Evolutionary conservation across 2,329 filamentous ascomycete species (phyloP).

Genomic region (Penicillium thymicola): DNA sequence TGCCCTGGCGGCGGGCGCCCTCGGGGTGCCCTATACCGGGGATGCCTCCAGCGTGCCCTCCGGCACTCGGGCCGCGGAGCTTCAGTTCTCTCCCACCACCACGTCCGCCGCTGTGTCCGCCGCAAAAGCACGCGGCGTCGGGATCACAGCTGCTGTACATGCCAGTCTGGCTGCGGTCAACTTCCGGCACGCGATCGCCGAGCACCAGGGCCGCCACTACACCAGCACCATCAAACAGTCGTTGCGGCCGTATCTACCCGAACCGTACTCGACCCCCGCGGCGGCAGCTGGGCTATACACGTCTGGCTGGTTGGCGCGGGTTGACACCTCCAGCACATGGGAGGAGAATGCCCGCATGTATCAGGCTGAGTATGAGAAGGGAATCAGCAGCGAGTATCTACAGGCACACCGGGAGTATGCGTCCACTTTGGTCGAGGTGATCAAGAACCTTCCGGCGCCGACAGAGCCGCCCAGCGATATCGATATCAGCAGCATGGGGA

Average conservation of each 20-base stretch:
- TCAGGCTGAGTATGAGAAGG: conserved; percentile 20
- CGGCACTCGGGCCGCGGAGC: conserved; percentile 15
- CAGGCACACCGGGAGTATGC: conserved; percentile 30
- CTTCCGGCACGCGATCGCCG: conserved; percentile 21
- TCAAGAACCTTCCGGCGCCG: conserved; percentile 19
- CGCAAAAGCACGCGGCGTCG: conserved; percentile 17
- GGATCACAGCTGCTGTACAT: conserved; percentile 31
- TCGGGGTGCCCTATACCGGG: conserved; percentile 23
- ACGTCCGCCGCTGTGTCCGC: conserved; percentile 20
- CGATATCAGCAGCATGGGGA: conserved; percentile 20
- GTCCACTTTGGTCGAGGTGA: conserved; percentile 18
- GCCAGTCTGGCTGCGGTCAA: conserved; percentile 30
- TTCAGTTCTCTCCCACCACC: conserved; percentile 14
- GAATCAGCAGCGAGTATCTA: conserved; percentile 21
- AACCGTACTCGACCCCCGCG: conserved; percentile 26
- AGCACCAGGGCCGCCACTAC: conserved; percentile 24
- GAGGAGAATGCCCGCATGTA: conserved; percentile 14
- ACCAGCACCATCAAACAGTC: conserved; percentile 30
- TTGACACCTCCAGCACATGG: conserved; percentile 12
- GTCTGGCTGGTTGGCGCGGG: conserved; percentile 13
- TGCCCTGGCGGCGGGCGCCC: conserved; percentile 16
- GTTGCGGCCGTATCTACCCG: conserved; percentile 27
- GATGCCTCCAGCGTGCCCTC: conserved; percentile 15
- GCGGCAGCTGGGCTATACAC: conserved; percentile 18
- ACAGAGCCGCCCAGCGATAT: conserved; percentile 30